Conservation (phyloP, 345 rosid species). For the Acer yangbiense region DNA sequence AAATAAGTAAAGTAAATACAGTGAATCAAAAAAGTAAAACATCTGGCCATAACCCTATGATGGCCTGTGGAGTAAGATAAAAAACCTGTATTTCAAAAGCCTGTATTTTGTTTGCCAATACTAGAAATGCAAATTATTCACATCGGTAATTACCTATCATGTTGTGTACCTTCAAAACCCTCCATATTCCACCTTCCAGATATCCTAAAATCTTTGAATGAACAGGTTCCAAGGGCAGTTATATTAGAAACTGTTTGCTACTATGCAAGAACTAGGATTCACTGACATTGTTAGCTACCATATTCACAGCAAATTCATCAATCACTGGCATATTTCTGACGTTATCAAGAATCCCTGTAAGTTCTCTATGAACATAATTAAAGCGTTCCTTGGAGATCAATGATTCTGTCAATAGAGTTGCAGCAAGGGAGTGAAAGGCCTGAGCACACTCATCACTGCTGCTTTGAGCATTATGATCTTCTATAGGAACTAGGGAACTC, state of each 20-base stretch:
- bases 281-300: slow-evolving; percentile 40
- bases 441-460: slow-evolving; percentile 58
- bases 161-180: background rate
- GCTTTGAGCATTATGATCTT: slow-evolving; percentile 46
- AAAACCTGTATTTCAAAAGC: slow-evolving; percentile 23
- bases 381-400: slow-evolving; percentile 59
- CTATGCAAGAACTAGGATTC: slow-evolving; percentile 32
- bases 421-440: slow-evolving; percentile 68
- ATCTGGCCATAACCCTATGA: slow-evolving; percentile 12
- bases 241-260: slow-evolving; percentile 8
- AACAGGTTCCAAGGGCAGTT: slow-evolving; percentile 10
- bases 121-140: background rate
- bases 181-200: slow-evolving; percentile 8
- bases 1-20: slow-evolving; percentile 6
- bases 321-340: slow-evolving; percentile 54
- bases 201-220: slow-evolving; percentile 6
- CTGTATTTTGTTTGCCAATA: slow-evolving; percentile 15
- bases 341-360: slow-evolving; percentile 51
- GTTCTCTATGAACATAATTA: slow-evolving; percentile 61
- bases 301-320: slow-evolving; percentile 41
- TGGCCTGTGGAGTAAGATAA: slow-evolving; percentile 5
- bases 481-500: slow-evolving; percentile 41
- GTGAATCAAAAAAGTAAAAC: background rate
- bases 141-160: slow-evolving; percentile 15
- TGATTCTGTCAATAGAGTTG: slow-evolving; percentile 68